Percentiles rank a stretch among this genome's conserved stretches.
Conservation (phyloP, 2,329 filamentous ascomycete species). For the Hymenoscyphus repandus region DNA sequence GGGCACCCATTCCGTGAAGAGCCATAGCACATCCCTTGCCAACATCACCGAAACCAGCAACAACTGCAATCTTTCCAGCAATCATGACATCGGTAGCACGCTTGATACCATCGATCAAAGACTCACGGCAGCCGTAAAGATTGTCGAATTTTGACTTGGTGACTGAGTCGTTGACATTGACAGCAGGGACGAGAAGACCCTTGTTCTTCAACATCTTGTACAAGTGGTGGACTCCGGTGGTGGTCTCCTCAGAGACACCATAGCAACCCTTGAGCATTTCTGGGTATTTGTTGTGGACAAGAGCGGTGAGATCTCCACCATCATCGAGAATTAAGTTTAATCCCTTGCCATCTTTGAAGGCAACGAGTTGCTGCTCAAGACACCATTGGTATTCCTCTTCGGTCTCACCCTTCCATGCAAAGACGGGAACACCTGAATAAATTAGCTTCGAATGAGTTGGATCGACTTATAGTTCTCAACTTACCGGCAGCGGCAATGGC, state of each 20-base stretch:
- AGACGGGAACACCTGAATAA: constrained; percentile 70
- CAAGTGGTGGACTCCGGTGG: constrained; percentile 98
- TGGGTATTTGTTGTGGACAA: constrained; percentile 97
- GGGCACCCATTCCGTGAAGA: constrained; percentile 94
- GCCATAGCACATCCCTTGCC: constrained; percentile 98
- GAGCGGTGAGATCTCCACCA: constrained; percentile 91
- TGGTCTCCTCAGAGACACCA: constrained; percentile 99
- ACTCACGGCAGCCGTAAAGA: constrained; percentile 98
- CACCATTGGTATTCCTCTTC: constrained; percentile 99
- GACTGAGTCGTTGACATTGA: constrained; percentile 99
- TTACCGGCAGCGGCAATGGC: constrained; percentile 72
- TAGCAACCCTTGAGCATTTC: constrained; percentile 98
- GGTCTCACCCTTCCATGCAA: constrained; percentile 76
- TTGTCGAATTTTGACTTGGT: constrained; percentile 99
- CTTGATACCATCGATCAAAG: constrained; percentile 99
- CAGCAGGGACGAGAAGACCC: constrained; percentile 84
- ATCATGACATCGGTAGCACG: constrained; percentile 99
- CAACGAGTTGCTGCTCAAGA: constrained; percentile 92
- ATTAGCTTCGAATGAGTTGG: constrained; percentile 9
- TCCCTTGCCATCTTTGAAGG: constrained; percentile 95
- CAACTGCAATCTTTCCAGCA: constrained; percentile 96
- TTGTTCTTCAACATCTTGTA: constrained; percentile 96
- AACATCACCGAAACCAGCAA: constrained; percentile 98
- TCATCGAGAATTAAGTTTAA: constrained; percentile 99
- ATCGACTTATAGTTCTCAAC: not conserved